Evolutionary conservation across 768 basidiomycete genomes (phyloP), one percentile per base, ranked within the genome.

Genomic region (Daedaleopsis sinensis): DNA sequence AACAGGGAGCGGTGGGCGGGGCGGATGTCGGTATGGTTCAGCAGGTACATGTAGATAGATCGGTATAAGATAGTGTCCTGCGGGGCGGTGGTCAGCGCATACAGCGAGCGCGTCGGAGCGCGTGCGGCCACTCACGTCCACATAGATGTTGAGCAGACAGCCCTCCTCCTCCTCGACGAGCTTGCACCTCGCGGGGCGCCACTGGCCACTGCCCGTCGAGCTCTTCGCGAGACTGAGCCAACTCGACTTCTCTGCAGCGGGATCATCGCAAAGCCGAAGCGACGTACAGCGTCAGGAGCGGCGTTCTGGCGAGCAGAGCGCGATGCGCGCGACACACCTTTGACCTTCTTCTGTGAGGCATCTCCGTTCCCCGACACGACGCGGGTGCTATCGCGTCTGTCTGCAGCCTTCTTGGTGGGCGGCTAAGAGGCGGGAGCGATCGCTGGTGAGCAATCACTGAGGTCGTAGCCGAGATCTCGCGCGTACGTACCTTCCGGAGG

Each of bases 11-110:
- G 80, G 70, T 95, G 90, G 32, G 84, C 82, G 38, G 79, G 79
- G n/a, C 90, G 86, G 62, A 96, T 87, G 70, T 94, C 93, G 35
- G 91, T 91, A 67, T 92, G 88, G 62, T 85, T 81, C 51, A 93
- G 79, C 49, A 87, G 77, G 70, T 93, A 88, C 58, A 91, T 77
- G 70, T 86, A 85, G 56, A 92, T 78, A 10, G 89, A 89, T 69
- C 90, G 88, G 70, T 86, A 90, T 42, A 93, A 73, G 37, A 85
- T 85, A 24, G 84, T 83, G 74, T 90, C 88, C 89, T 93, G 73
- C 27, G 35, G 32, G 21, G 18, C 16, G 15, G 21, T 58, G 15
- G 21, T 58, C 44, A 55, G 60, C 53, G 54, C 47, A 53, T 39
- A 38, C 58, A 61, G 36, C 36, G 19, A 12, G 13, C n/a, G 43